Conservation (phyloP, 305 asterid genomes). For the Salvia sclarea region DNA sequence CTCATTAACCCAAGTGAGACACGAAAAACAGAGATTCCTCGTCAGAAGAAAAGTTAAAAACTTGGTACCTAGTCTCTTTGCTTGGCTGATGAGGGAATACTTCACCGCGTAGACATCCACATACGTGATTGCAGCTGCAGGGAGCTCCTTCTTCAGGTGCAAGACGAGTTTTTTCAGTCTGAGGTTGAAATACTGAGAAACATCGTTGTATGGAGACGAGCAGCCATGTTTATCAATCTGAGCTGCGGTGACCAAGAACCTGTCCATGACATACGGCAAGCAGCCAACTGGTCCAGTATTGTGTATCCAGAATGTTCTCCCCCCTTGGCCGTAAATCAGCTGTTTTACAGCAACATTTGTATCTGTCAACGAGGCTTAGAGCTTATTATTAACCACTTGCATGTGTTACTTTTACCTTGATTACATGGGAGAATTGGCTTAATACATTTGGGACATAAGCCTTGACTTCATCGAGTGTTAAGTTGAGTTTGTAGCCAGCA, state of each 20-base stretch:
- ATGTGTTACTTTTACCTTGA: too few relatives aligned
- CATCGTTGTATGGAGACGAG: slow-evolving; percentile 59
- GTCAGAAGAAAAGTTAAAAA: background rate
- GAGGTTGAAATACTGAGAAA: slow-evolving; percentile 61
- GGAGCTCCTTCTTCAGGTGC: slow-evolving; percentile 57
- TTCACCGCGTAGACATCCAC: slow-evolving; percentile 65
- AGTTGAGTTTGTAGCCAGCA: slow-evolving; percentile 64
- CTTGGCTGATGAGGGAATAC: slow-evolving; percentile 54
- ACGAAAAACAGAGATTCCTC: background rate
- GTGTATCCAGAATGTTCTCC: slow-evolving; percentile 70
- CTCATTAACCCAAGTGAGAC: background rate
- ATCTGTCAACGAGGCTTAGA: background rate
- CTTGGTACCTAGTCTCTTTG: slow-evolving; percentile 54
- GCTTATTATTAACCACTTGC: background rate
- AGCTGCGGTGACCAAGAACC: slow-evolving; percentile 48
- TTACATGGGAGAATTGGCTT: slow-evolving; percentile 43
- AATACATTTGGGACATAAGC: slow-evolving; percentile 70
- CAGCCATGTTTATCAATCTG: slow-evolving; percentile 67
- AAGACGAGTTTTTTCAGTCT: slow-evolving; percentile 41
- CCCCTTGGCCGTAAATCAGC: slow-evolving; percentile 53
- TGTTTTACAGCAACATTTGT: slow-evolving; percentile 11
- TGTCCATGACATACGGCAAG: slow-evolving; percentile 64
- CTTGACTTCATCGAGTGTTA: slow-evolving; percentile 59
- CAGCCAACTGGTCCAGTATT: slow-evolving; percentile 82
- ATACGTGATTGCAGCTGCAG: slow-evolving; percentile 63